phyloP scores from a whole-genome alignment of 805 yeast genomes.

The Ogataea henricii region DNA sequence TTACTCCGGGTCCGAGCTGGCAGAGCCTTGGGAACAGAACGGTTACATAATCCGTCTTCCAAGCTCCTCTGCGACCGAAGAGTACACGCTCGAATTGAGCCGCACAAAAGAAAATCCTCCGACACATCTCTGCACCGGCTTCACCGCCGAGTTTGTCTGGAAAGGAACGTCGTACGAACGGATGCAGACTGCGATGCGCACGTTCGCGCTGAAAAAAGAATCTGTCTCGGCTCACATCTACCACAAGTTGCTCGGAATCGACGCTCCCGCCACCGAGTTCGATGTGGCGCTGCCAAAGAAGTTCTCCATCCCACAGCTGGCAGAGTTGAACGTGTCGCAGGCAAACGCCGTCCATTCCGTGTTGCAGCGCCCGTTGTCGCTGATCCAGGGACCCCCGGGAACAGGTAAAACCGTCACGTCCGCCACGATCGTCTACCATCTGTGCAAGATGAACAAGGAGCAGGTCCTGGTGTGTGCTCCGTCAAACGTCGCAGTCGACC shows the following conservation, averaged over 20 bases:
- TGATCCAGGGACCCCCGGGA: constrained; percentile 96
- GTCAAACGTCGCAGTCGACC: constrained; percentile 86
- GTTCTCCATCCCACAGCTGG: constrained; percentile 65
- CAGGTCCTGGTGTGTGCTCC: constrained; percentile 1
- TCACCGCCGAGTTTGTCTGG: constrained; percentile 88
- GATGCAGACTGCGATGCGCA: constrained; percentile 76
- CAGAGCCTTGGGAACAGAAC: constrained; percentile 67
- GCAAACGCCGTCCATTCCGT: constrained; percentile 72
- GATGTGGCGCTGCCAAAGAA: constrained; percentile 61
- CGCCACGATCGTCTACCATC: constrained; percentile 80
- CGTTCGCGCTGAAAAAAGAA: constrained; percentile 68
- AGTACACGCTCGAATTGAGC: constrained; percentile 68
- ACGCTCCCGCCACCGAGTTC: constrained; percentile 62
- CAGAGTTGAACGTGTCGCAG: constrained; percentile 77
- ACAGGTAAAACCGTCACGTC: constrained; percentile 96
- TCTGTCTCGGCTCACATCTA: constrained; percentile 75
- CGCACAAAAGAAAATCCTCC: constrained; percentile 52
- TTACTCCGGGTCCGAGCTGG: constrained; percentile 53
- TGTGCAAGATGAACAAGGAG: constrained; percentile 57
- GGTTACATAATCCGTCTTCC: constrained; percentile 79
- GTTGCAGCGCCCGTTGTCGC: constrained; percentile 67
- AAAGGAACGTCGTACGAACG: constrained; percentile 79
- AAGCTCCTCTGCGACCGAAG: constrained; percentile 56
- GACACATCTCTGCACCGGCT: constrained; percentile 60
- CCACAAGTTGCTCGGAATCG: constrained; percentile 79